Evolutionary conservation across 208 protist species (phyloP), one percentile per base, ranked within the genome.

Genomic region (Strigomonas culicis): DNA sequence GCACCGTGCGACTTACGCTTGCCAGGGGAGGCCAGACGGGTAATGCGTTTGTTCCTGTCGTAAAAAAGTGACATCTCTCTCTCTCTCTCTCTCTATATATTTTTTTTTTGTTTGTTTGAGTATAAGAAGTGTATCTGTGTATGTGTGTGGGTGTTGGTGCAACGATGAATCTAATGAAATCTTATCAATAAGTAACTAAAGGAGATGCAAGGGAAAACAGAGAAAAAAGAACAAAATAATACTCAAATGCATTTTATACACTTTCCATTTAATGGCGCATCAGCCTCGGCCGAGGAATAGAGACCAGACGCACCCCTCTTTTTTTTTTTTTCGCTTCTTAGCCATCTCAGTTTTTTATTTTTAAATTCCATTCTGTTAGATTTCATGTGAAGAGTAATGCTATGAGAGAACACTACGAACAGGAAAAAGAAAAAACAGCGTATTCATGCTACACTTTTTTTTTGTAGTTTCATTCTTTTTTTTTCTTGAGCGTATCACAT

Each of bases 351-450:
- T 3, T 65, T 57, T 65, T 61, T 4, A 10, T 36, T 50, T 24
- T 53, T 19, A 63, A 51, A 49, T 21, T 43, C 24, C 19, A 47
- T 47, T 52, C 6, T 52, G 31, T 31, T 19, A 36, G 3, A 58
- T 31, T 39, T 31, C 17, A 31, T 10, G 22, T 44, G 13, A 66
- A 21, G 30, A 58, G 17, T 32, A 58, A 36, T 32, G 7, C 15
- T 47, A 58, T 34, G 4, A 36, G 7, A 32, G 10, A n/a, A 31
- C 52, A 58, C 7, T 58, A 19, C 24, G 31, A 11, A 52, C 8
- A 53, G 11, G 25, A 52, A 49, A 10, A 52, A 63, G 36, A 61
- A 61, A 44, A 61, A 61, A 61, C 39, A 47, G 44, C 13, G n/a
- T 21, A 30, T 4, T 7, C 8, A 61, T 34, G 17, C 4, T 31